Base-by-base conservation (phyloP, 352 stramenopile species). In the Phytopythium boreale region DNA sequence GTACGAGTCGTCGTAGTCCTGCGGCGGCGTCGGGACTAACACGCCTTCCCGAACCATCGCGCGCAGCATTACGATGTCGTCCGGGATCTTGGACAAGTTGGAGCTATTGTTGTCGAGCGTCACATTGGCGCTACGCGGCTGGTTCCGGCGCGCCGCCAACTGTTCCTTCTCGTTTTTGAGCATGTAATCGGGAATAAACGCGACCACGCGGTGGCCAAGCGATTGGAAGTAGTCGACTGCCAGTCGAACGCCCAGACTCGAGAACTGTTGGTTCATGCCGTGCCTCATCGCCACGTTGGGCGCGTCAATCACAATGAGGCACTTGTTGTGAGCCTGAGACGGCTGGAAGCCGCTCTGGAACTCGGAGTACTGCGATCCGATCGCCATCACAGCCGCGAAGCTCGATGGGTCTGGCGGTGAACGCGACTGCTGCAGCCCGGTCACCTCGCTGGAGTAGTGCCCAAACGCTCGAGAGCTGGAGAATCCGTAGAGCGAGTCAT, bases 1-100 rank as follows among this genome's bases (percentile, higher is more conserved):
- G 72, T 97, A 97, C 46, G 86, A 88, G 64, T 97, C 89, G 67
- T 97, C 89, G 65, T 95, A 97, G 65, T 97, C 89, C 51, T 95
- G 87, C 15, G 88, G 71, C 5, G 89, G 89, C 12, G 89, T 97
- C 4, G 84, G 79, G 50, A 97, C 75, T 22, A 97, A 44, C 8
- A 92, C 62, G 2, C 89, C 88, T 53, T 90, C 72, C 14, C 89
- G 75, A 24, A 93, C 72, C 67, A 97, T 77, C 9, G 60, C 43
- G 61, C 89, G 74, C 39, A 97, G 71, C 39, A 97, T 66, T 31
- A 64, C 66, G 2, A 89, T 74, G 56, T 97, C 74, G 53, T 96
- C 87, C 14, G 86, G 86, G 17, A 93, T 71, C 68, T 89, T 91
- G 15, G 75, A 75, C 19, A 72, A 70, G 2, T 63, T 79, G n/a